Evolutionary conservation across 2,329 filamentous ascomycete genomes (phyloP).

Genomic region (Penicillium sp.): DNA sequence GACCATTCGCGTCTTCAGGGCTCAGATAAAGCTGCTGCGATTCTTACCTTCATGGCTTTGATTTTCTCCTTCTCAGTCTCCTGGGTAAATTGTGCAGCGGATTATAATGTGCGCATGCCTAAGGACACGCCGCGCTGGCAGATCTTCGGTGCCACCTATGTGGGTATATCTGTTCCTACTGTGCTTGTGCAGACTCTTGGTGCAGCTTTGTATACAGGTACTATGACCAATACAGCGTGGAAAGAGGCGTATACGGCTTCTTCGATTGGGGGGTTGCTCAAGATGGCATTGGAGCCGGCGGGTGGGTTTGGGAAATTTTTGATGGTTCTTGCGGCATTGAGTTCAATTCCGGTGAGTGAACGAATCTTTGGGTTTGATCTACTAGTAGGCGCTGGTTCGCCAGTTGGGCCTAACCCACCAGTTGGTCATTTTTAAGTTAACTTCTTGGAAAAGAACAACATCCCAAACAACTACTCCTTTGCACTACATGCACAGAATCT

Average conservation of each 20-base stretch:
- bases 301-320: conserved; percentile 40
- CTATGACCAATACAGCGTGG: conserved; percentile 28
- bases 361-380: too few species aligned
- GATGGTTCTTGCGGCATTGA: conserved; percentile 35
- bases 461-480: conserved; percentile 42
- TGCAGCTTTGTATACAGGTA: conserved; percentile 35
- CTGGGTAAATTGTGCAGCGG: too few species aligned
- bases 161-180: conserved; percentile 28
- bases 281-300: conserved; percentile 33
- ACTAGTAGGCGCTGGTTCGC: background rate
- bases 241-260: conserved; percentile 28
- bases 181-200: conserved; percentile 36
- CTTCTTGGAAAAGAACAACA: conserved; percentile 33
- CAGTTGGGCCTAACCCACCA: too few species aligned
- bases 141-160: conserved; percentile 31
- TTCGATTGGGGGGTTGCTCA: conserved; percentile 34
- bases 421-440: background rate
- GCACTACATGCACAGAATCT: conserved; percentile 11
- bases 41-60: too few species aligned
- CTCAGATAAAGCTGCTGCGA: too few species aligned
- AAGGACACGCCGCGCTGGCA: conserved; percentile 24
- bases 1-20: too few species aligned
- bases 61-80: too few species aligned
- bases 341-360: conserved; percentile 33
- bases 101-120: too few species aligned